Percentiles rank a stretch among this genome's conserved stretches.
These are phyloP conservation scores for Eucalyptus pumila DNA, from an alignment of 345 rosid genomes.

Conservation along the genomic window DNA sequence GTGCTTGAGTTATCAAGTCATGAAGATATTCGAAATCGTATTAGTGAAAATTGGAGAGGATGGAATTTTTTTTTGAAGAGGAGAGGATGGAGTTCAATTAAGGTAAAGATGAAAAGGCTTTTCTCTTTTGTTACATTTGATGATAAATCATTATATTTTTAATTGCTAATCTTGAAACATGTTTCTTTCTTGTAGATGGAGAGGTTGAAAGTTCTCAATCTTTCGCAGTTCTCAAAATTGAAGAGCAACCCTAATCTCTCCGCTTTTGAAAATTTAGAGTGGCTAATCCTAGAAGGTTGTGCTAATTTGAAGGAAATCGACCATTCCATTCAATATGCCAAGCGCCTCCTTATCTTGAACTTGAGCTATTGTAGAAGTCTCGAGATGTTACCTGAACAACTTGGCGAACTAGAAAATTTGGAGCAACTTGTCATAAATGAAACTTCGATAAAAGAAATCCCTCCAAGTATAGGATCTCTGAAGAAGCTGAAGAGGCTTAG, in stretches of 20 bases:
- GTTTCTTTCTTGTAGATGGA: no score
- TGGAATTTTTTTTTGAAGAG: no score
- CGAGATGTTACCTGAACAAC: no score
- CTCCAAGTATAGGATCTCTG: accelerated
- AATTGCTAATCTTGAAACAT: no score
- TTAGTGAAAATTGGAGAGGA: no score
- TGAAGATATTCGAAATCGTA: no score
- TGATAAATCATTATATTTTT: background rate
- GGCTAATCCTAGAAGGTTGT: background rate
- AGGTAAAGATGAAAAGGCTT: background rate
- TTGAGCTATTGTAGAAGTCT: accelerated
- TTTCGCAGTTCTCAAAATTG: accelerated
- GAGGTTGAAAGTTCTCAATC: background rate
- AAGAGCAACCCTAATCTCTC: background rate
- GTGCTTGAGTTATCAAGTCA: no score
- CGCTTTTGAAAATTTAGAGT: background rate
- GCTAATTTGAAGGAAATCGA: accelerated
- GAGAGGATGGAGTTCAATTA: no score
- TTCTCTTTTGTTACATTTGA: background rate
- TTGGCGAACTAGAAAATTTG: no score
- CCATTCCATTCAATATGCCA: background rate
- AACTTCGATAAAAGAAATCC: background rate
- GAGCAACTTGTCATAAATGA: background rate
- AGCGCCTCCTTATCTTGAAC: no score
- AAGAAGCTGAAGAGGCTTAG: no score